Conservation (phyloP, 2,329 filamentous ascomycete genomes). For the Alternaria hordeiaustralica region DNA sequence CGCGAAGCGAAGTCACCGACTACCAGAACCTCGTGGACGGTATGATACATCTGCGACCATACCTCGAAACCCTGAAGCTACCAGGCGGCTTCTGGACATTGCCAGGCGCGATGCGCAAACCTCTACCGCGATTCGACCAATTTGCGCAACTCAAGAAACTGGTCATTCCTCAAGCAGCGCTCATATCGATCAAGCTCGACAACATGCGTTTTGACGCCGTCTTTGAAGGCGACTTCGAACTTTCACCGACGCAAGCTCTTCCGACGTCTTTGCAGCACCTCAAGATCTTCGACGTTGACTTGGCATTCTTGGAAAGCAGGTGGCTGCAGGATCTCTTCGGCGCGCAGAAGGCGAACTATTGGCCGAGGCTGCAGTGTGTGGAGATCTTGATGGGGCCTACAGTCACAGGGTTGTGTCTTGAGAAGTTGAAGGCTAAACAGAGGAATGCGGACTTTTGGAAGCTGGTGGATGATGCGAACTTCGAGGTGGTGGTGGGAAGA, state of each 20-base stretch:
- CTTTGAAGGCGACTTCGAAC: constrained; percentile 15
- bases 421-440: not conserved
- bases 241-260: constrained; percentile 7
- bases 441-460: not conserved
- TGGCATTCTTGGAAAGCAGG: not conserved
- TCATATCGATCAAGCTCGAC: constrained; percentile 20
- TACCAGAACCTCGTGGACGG: constrained; percentile 18
- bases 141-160: constrained; percentile 11
- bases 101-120: constrained; percentile 20
- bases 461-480: not conserved
- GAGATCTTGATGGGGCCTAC: constrained; percentile 11
- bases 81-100: constrained; percentile 26
- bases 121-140: constrained; percentile 14
- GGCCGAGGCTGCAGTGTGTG: constrained; percentile 5
- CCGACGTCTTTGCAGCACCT: constrained; percentile 13
- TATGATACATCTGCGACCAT: constrained; percentile 10
- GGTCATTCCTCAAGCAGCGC: constrained; percentile 17
- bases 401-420: not conserved
- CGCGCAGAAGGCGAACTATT: constrained; percentile 1
- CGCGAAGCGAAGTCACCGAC: constrained; percentile 21
- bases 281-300: constrained; percentile 17
- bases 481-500: not conserved
- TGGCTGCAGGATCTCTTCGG: constrained; percentile 17
- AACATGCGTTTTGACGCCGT: constrained; percentile 18
- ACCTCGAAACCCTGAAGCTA: constrained; percentile 9